Evolutionary conservation across 176 grass and related monocot species (phyloP), one percentile per base, ranked within the genome.

Genomic region (Avena eriantha): DNA sequence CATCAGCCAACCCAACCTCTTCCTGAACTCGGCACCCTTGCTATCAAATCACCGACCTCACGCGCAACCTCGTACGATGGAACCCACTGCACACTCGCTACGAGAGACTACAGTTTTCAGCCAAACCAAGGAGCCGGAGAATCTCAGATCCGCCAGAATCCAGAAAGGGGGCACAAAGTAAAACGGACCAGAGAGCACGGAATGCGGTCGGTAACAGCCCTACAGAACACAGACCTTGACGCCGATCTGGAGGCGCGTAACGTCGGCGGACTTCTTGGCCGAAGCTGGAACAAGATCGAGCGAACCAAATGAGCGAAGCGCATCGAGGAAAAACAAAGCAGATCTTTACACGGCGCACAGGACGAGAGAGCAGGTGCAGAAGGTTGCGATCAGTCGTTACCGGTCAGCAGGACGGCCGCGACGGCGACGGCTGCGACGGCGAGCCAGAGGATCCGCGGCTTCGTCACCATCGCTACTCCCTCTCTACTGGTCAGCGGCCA

Each of bases 241-340:
- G 48, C 93, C 96, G 86, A 95, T 98, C 93, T 94, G 96, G 59
- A 98, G 93, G 78, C 92, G 86, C 18, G 90, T 95, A 22, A 98
- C 91, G 53, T 95, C 96, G 15, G 23, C 56, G 34, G 91, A 95
- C 87, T 98, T 93, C 88, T 93, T 95, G 10, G 96, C 93, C 59
- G 91, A 94, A 84, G 86, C 93, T 95, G 83, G 19, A 81, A 63
- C 43, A 34, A 77, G 65, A 71, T 82, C 69, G 47, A 74, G 79
- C 70, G 24, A 77, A 14, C 34, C 47, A 29, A 8, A 68, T 70
- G 35, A 86, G 48, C 87, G 46, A 16, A 17, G 24, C 80, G 56
- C 1, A 21, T 24, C 29, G 65, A 54, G 29, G 21, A 76, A 22
- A 80, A 71, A 29, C n/a, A 53, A 8, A 57, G 3, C 26, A 80